These are phyloP conservation scores for Mycena sanguinolenta DNA, from an alignment of 768 basidiomycete genomes.

Conservation along the genomic window DNA sequence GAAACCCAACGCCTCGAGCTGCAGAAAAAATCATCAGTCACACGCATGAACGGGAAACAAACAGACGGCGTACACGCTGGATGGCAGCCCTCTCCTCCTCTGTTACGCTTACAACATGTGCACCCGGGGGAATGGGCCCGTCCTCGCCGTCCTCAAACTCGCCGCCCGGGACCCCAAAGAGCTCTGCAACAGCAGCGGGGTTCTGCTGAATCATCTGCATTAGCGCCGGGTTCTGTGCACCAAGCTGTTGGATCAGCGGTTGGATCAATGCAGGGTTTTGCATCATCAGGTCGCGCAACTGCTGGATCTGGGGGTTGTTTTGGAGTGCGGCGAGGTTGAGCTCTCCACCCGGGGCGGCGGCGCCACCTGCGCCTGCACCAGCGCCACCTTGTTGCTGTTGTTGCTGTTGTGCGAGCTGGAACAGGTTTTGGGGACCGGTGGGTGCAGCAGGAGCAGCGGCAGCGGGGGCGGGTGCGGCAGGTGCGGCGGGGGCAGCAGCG, in stretches of 20 bases:
- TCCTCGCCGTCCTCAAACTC: conserved; percentile 59
- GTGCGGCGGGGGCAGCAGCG: conserved; percentile 48
- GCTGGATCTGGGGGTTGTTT: conserved; percentile 74
- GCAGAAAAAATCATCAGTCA: conserved; percentile 21
- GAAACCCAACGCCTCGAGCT: conserved; percentile 93
- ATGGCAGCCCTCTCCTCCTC: conserved; percentile 92
- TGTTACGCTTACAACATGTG: conserved; percentile 82
- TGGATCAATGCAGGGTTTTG: conserved; percentile 87
- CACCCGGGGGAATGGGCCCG: conserved; percentile 60
- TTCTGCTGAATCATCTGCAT: conserved; percentile 77
- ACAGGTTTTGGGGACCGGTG: conserved; percentile 79
- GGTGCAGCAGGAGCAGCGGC: conserved; percentile 34
- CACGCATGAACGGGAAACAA: conserved; percentile 7
- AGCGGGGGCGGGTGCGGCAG: conserved; percentile 51
- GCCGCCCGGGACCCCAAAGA: conserved; percentile 64
- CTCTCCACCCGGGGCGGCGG: conserved; percentile 48
- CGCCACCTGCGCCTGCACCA: conserved; percentile 47
- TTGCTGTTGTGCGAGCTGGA: conserved; percentile 84
- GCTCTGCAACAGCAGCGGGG: conserved; percentile 75
- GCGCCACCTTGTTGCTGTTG: conserved; percentile 59
- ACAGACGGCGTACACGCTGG: conserved; percentile 73
- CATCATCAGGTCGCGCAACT: conserved; percentile 78
- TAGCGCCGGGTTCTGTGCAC: conserved; percentile 78
- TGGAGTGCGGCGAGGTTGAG: conserved; percentile 68
- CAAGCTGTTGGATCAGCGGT: conserved; percentile 87